Conservation (phyloP, 805 yeast genomes). For the Teunomyces cretensis region DNA sequence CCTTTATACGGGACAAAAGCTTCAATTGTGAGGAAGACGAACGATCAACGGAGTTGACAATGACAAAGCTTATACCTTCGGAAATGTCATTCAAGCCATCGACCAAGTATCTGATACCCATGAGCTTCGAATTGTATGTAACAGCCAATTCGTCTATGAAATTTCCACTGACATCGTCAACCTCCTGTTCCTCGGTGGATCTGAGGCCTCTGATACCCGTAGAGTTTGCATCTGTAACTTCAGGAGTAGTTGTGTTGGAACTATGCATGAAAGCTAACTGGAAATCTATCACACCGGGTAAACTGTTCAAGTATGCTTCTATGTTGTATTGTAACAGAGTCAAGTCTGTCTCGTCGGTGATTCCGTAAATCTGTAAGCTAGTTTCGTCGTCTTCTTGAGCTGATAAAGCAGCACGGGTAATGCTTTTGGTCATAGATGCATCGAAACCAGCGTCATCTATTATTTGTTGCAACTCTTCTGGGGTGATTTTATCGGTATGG, state of each 20-base stretch:
- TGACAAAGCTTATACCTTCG: conserved; percentile 52
- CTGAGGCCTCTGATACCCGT: conserved; percentile 13
- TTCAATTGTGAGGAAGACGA: conserved; percentile 61
- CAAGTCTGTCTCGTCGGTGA: conserved; percentile 26
- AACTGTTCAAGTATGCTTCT: conserved; percentile 37
- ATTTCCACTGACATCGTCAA: conserved; percentile 12
- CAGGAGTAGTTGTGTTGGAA: conserved; percentile 4
- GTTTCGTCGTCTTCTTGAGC: conserved; percentile 25
- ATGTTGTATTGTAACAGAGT: conserved; percentile 34
- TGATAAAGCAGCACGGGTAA: background rate
- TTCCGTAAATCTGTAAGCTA: conserved; percentile 33
- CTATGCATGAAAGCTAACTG: conserved; percentile 20
- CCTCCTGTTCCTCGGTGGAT: conserved; percentile 12
- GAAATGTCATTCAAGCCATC: conserved; percentile 44
- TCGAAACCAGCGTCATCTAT: conserved; percentile 36
- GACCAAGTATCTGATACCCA: conserved; percentile 68
- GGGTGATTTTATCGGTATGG: conserved; percentile 13
- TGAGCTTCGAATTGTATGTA: conserved; percentile 45
- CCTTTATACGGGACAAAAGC: conserved; percentile 65
- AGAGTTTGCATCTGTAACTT: conserved; percentile 15
- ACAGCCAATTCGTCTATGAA: conserved; percentile 41
- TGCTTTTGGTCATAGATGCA: conserved; percentile 10
- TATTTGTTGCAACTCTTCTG: conserved; percentile 16
- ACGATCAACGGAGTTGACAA: conserved; percentile 52
- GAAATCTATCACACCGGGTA: conserved; percentile 28